Evolutionary conservation across 768 basidiomycete genomes (phyloP).

Genomic region (Suillus luteus): DNA sequence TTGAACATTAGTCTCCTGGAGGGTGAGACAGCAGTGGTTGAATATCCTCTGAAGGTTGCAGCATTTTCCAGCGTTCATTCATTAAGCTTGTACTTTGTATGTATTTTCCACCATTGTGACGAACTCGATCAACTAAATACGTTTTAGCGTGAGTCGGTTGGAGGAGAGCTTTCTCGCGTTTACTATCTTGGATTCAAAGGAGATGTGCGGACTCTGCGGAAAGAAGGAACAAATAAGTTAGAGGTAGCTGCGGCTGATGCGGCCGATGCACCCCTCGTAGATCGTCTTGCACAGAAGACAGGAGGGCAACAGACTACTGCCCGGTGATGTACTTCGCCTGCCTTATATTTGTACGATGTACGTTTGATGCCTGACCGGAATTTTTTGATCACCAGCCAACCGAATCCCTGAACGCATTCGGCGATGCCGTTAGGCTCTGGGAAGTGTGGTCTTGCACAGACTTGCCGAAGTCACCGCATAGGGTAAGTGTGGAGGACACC

Average conservation of each 20-base stretch:
- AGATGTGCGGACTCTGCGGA: conserved; percentile 54
- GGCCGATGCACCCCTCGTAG: conserved; percentile 68
- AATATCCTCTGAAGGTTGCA: conserved; percentile 77
- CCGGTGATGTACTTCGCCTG: conserved; percentile 29
- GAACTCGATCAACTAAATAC: conserved; percentile 2
- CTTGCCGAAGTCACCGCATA: conserved; percentile 9
- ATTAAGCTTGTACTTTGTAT: conserved; percentile 77
- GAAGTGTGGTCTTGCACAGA: not conserved
- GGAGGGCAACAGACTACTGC: conserved; percentile 68
- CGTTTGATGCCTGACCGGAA: not conserved
- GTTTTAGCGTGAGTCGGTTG: conserved; percentile 62
- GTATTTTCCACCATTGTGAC: conserved; percentile 32
- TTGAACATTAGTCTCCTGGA: conserved; percentile 71
- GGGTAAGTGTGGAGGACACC: conserved; percentile 20
- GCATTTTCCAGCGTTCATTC: conserved; percentile 76
- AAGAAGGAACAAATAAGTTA: conserved; percentile 62
- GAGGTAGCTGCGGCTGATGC: conserved; percentile 82
- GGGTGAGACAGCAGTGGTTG: conserved; percentile 65
- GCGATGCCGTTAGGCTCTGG: not conserved
- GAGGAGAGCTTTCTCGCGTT: conserved; percentile 63
- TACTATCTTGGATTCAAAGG: conserved; percentile 88
- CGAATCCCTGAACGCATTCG: not conserved
- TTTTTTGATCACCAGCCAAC: not conserved
- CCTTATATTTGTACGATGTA: conserved; percentile 2
- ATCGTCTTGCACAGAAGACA: conserved; percentile 57